Evolutionary conservation across 257 asterid species (phyloP), one percentile per base, ranked within the genome.

Genomic region (Solanum medicagineum): DNA sequence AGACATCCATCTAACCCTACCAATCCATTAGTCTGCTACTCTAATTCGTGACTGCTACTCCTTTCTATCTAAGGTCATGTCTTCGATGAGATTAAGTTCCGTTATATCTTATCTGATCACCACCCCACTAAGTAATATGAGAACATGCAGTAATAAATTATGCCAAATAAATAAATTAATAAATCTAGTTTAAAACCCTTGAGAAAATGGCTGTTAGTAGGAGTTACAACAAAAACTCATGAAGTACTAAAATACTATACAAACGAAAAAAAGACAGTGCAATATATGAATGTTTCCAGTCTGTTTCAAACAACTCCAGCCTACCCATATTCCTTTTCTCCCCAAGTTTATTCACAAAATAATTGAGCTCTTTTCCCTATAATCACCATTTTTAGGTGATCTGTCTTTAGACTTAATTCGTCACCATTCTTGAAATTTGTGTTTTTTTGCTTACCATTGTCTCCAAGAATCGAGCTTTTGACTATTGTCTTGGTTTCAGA

Each of bases 261-360:
- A 88, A 62, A 81, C 20, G 8, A 59, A 60, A 36, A 71, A 85
- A 82, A 17, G 24, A 40, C 9, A 26, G 65, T 79, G 26, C 11
- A 79, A 29, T 53, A 81, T 84, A 73, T 87, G 88, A 86, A 85
- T 71, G 56, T 89, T 89, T 90, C 93, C 95, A 92, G 94, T 65
- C 93, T 91, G 95, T 90, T 83, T 83, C 89, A 74, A 82, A 80
- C 84, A 75, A 86, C 81, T 80, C 86, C 89, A 88, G 88, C 90
- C 89, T 51, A 86, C 87, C 87, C 90, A 68, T 84, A 60, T 90
- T 73, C 83, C 51, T 29, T 80, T 81, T 66, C 42, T 82, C 81
- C 55, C 55, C 54, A 29, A 10, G 17, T 57, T 14, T 84, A 49
- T 70, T 85, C 70, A 45, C 57, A 88, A 40, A 80, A 24, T 80